Evolutionary conservation across 805 yeast genomes (phyloP).

Genomic region (Candida awuae): DNA sequence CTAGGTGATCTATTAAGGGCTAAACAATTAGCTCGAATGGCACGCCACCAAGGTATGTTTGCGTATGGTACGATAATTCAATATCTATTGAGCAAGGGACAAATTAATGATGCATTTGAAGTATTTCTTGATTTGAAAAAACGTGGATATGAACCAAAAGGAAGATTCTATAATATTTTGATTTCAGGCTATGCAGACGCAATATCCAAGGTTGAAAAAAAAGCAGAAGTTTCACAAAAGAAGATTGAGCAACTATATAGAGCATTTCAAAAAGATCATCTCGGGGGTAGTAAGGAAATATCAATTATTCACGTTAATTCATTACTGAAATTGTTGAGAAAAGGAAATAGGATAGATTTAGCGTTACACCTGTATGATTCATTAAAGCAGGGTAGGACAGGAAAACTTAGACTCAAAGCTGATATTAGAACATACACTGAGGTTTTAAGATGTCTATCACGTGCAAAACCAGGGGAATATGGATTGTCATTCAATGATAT

Average conservation of each 20-base stretch:
- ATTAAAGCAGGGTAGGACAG: slow-evolving; percentile 14
- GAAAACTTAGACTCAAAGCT: slow-evolving; percentile 21
- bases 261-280: slow-evolving; percentile 27
- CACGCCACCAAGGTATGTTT: slow-evolving; percentile 39
- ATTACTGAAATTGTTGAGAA: slow-evolving; percentile 36
- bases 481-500: slow-evolving; percentile 14
- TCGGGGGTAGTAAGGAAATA: slow-evolving; percentile 21
- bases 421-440: slow-evolving; percentile 30
- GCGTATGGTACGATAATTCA: slow-evolving; percentile 57
- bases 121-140: slow-evolving; percentile 49
- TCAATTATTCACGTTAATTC: slow-evolving; percentile 40
- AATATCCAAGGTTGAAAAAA: slow-evolving; percentile 1
- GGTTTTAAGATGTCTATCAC: slow-evolving; percentile 18
- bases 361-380: slow-evolving; percentile 34
- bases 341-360: slow-evolving; percentile 31
- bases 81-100: slow-evolving; percentile 37
- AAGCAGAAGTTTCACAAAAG: slow-evolving; percentile 24
- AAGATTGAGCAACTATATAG: slow-evolving; percentile 30
- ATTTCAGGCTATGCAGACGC: slow-evolving; percentile 36
- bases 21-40: slow-evolving; percentile 18
- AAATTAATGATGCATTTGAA: slow-evolving; percentile 42
- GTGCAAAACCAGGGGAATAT: slow-evolving; percentile 5
- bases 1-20: slow-evolving; percentile 49
- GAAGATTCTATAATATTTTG: slow-evolving; percentile 38
- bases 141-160: slow-evolving; percentile 49